These are phyloP conservation scores for Saraca asoca DNA, from an alignment of 331 rosid species.

Conservation along the genomic window DNA sequence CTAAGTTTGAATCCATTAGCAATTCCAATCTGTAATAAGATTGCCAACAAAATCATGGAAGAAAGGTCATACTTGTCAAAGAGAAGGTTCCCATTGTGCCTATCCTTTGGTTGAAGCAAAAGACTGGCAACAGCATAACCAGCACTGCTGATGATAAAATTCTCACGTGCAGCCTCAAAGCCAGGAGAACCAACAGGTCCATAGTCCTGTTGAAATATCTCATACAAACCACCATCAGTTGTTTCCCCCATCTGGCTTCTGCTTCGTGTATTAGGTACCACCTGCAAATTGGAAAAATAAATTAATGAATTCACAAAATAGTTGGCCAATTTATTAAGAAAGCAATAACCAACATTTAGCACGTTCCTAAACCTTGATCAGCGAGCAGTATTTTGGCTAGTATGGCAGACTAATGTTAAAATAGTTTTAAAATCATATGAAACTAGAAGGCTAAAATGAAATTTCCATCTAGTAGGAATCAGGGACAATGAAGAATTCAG, in stretches of 20 bases:
- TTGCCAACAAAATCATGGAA: constrained; percentile 5
- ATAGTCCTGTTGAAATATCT: constrained; percentile 34
- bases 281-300: constrained; percentile 45
- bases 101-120: constrained; percentile 97
- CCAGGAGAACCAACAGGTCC: constrained; percentile 77
- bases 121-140: constrained; percentile 99
- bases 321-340: too few species aligned
- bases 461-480: too few species aligned
- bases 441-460: too few species aligned
- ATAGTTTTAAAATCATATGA: too few species aligned
- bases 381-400: too few species aligned
- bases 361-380: too few species aligned
- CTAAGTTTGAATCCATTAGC: constrained; percentile 23
- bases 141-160: constrained; percentile 72
- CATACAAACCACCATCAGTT: constrained; percentile 76
- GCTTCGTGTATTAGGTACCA: constrained; percentile 89
- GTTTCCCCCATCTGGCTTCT: constrained; percentile 99
- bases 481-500: too few species aligned
- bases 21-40: constrained; percentile 6
- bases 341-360: too few species aligned
- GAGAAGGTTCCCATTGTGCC: constrained; percentile 96
- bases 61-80: constrained; percentile 67
- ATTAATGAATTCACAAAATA: too few species aligned
- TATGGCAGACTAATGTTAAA: too few species aligned
- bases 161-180: constrained; percentile 67